phyloP scores from a whole-genome alignment of 2,329 filamentous ascomycete genomes.

The Fusarium lateritium region DNA sequence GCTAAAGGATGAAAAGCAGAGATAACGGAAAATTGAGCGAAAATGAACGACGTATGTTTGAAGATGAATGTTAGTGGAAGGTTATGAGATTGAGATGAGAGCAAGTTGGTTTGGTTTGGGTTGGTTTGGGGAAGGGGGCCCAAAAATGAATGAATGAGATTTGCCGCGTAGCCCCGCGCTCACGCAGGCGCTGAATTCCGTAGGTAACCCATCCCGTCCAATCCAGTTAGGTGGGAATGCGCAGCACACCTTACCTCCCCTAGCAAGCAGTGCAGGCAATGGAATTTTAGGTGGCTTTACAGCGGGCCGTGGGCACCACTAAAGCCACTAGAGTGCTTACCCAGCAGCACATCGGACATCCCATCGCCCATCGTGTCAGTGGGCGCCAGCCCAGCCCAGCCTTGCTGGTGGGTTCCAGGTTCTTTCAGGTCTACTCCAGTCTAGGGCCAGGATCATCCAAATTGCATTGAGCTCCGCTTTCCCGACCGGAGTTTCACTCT shows the following conservation, averaged over 20 bases:
- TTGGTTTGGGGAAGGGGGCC: conserved; percentile 31
- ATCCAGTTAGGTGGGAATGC: conserved; percentile 10
- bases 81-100: conserved; percentile 39
- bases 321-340: conserved; percentile 24
- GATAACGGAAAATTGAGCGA: conserved; percentile 14
- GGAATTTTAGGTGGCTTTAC: conserved; percentile 21
- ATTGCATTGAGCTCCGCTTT: conserved; percentile 43
- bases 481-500: conserved; percentile 46
- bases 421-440: background rate
- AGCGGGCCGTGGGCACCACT: conserved; percentile 9
- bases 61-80: conserved; percentile 26
- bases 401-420: conserved; percentile 6
- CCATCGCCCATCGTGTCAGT: conserved; percentile 16
- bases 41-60: conserved; percentile 21
- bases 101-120: conserved; percentile 21
- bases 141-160: conserved; percentile 44
- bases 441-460: conserved; percentile 26
- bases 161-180: conserved; percentile 45
- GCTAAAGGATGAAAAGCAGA: conserved; percentile 1
- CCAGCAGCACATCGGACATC: conserved; percentile 13
- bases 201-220: background rate
- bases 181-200: conserved; percentile 5
- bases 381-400: conserved; percentile 3
- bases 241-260: too few species aligned
- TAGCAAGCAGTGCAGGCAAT: conserved; percentile 8